These are phyloP conservation scores for Onygenales sp. DNA, from an alignment of 2,329 filamentous ascomycete genomes.

Conservation along the genomic window DNA sequence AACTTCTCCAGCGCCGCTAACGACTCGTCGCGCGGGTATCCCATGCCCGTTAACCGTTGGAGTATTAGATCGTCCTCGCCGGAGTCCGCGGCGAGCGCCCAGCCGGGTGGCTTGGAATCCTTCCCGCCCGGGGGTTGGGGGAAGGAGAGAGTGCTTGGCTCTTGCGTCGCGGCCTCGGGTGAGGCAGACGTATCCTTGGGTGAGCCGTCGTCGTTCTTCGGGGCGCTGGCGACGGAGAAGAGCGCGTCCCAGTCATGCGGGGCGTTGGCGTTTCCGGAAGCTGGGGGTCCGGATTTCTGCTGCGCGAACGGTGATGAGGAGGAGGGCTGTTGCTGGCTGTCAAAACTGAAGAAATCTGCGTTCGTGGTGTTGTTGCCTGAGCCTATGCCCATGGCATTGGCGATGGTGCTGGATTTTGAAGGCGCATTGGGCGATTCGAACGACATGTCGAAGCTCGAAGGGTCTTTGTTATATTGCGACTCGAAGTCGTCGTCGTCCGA, in stretches of 20 bases:
- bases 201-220: conserved; percentile 22
- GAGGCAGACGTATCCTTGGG: conserved; percentile 1
- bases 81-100: conserved; percentile 62
- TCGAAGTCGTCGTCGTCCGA: conserved; percentile 51
- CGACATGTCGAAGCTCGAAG: conserved; percentile 36
- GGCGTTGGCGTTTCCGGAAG: conserved; percentile 30
- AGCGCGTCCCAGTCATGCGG: conserved; percentile 90
- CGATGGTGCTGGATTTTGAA: conserved; percentile 16
- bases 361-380: conserved; percentile 16
- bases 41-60: conserved; percentile 83
- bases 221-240: conserved; percentile 68
- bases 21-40: conserved; percentile 65
- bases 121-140: conserved; percentile 15
- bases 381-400: conserved; percentile 4
- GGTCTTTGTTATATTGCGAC: conserved; percentile 22
- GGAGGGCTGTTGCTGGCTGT: conserved; percentile 15
- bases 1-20: conserved; percentile 81
- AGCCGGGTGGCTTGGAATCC: conserved; percentile 39
- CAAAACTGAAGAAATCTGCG: conserved; percentile 32
- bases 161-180: conserved; percentile 4
- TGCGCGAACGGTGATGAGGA: conserved; percentile 13
- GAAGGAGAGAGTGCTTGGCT: not conserved
- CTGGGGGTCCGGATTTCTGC: conserved; percentile 16
- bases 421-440: conserved; percentile 33
- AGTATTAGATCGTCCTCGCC: conserved; percentile 86